Conservation (phyloP, 2,329 filamentous ascomycete species). For the Aspergillus calidoustus region DNA sequence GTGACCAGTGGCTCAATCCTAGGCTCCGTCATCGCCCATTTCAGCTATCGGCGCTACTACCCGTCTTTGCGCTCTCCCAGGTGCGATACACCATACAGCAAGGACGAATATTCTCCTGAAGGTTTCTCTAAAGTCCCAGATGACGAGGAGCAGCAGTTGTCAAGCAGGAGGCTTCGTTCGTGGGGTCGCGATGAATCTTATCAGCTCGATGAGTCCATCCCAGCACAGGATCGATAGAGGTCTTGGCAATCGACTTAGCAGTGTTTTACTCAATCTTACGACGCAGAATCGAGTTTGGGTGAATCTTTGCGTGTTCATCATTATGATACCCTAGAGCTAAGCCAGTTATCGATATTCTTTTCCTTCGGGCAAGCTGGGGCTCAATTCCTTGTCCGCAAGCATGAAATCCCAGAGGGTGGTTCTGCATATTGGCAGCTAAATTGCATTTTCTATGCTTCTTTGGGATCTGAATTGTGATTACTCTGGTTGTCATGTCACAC, state of each 20-base stretch:
- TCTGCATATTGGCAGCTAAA: neutral
- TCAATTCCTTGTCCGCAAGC: neutral
- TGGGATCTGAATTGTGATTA: neutral
- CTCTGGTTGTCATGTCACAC: no score
- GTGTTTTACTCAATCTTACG: neutral
- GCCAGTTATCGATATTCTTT: neutral
- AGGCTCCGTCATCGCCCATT: slow-evolving; percentile 59
- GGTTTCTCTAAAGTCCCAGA: slow-evolving; percentile 36
- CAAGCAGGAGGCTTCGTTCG: slow-evolving; percentile 21
- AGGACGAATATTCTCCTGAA: slow-evolving; percentile 28
- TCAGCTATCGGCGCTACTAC: slow-evolving; percentile 66
- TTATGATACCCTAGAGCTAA: slow-evolving; percentile 22
- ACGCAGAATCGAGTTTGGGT: neutral
- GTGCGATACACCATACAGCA: slow-evolving; percentile 59
- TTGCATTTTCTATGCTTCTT: neutral
- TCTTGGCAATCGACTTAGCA: neutral
- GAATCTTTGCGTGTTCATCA: neutral
- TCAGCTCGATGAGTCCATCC: slow-evolving; percentile 27
- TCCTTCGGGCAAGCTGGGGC: neutral
- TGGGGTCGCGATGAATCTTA: slow-evolving; percentile 30
- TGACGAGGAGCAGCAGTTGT: slow-evolving; percentile 40
- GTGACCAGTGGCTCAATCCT: slow-evolving; percentile 61
- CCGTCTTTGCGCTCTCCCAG: slow-evolving; percentile 54
- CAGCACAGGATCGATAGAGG: slow-evolving; percentile 17
- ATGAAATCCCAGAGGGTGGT: neutral